A percentile compares a stretch with the other conserved stretches of the same genome.
Evolutionary conservation across 1,284 basidiomycete genomes (phyloP).

Genomic region (Ustilago esculenta): DNA sequence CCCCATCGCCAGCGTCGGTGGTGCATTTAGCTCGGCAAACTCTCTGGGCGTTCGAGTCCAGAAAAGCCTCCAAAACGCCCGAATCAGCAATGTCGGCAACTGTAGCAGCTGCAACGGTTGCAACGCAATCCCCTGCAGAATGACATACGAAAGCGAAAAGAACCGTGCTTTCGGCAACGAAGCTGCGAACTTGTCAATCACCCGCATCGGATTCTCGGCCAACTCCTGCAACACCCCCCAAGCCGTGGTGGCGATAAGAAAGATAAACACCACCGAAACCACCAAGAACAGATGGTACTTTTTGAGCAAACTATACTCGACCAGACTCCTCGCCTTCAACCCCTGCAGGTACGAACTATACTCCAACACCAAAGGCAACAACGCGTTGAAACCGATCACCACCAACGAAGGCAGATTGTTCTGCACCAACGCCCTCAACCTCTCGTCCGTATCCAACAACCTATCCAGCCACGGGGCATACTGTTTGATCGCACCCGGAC

Average conservation of each 20-base stretch:
- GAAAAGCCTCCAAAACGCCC: slow-evolving; percentile 50
- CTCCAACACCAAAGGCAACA: slow-evolving; percentile 88
- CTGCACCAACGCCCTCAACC: slow-evolving; percentile 85
- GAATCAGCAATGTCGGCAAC: slow-evolving; percentile 56
- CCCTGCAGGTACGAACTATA: slow-evolving; percentile 86
- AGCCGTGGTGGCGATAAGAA: slow-evolving; percentile 87
- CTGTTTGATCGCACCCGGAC: slow-evolving; percentile 90
- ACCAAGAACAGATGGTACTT: slow-evolving; percentile 87
- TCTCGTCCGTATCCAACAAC: slow-evolving; percentile 81
- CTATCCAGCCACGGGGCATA: slow-evolving; percentile 80
- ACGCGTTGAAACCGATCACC: slow-evolving; percentile 87
- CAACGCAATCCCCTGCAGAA: slow-evolving; percentile 89
- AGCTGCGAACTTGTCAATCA: slow-evolving; percentile 63
- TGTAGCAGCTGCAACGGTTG: slow-evolving; percentile 87
- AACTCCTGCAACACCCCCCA: slow-evolving; percentile 75
- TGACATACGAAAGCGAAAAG: slow-evolving; percentile 95
- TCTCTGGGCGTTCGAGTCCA: slow-evolving; percentile 71
- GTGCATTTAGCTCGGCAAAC: slow-evolving; percentile 94
- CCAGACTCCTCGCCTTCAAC: slow-evolving; percentile 84
- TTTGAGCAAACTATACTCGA: slow-evolving; percentile 90
- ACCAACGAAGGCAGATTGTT: slow-evolving; percentile 90
- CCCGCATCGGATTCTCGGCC: slow-evolving; percentile 58
- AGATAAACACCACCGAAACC: slow-evolving; percentile 94
- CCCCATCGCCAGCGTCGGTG: slow-evolving; percentile 81
- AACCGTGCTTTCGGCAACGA: slow-evolving; percentile 71